Evolutionary conservation across 129 eudicot species (phyloP), one percentile per base, ranked within the genome.

Genomic region (Lonicera japonica): DNA sequence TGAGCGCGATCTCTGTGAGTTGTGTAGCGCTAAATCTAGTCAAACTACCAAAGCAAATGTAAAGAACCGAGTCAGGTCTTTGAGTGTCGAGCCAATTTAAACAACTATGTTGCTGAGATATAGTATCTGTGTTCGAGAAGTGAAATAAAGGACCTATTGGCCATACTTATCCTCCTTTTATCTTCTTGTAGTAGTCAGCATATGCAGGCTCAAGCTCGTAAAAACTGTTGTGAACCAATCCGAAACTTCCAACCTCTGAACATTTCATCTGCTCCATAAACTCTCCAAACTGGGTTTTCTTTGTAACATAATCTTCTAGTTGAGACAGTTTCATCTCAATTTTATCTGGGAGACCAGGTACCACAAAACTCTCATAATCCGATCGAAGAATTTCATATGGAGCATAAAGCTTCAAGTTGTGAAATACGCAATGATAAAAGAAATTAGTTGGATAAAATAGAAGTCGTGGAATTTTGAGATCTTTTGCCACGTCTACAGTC

Each of bases 181-280:
- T 18, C 23, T 60, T 64, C 53, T 64, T 36, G 1, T 75, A 65
- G 29, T 81, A 70, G 4, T 74, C 76, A 0, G 21, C 85, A 22
- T 82, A 75, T 16, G 25, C 72, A 1, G 85, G 78, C 63, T 85
- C 94, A 8, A 85, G 66, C 58, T 75, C 88, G 11, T 70, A 68
- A 43, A 85, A 70, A 0, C 74, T 75, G 29, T 82, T 56, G 13
- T 72, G 63, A 17, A 85, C 70, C 7, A 76, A 16, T 1, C 85
- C 88, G 14, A 66, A 75, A 58, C 86, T 79, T 66, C 54, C 66
- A 14, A 5, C 16, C 65, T 73, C 74, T 2, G 79, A 64, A 12
- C 67, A 48, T 14, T 46, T 15, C 38, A 80, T 43, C 36, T 34
- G 11, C 1, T 74, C 53, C 0, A 80, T 0, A 2, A 36, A 0